A percentile compares a stretch with the other conserved stretches of the same genome.
Evolutionary conservation across 768 basidiomycete genomes (phyloP).

Genomic region (Amylocystis lapponica): DNA sequence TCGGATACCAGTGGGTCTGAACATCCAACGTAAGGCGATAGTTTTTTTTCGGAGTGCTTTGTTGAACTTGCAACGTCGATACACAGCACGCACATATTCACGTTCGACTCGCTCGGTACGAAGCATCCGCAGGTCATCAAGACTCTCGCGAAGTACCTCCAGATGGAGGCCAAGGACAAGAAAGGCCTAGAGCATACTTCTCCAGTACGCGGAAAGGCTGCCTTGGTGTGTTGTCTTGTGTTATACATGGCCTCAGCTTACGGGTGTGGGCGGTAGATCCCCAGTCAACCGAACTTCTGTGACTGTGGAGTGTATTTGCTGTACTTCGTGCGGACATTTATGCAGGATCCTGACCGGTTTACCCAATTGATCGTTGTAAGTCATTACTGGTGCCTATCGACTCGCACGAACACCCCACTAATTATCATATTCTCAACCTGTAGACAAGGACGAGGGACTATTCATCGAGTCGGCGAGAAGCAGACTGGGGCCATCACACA

Average conservation of each 20-base stretch:
- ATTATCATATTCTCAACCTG: constrained; percentile 8
- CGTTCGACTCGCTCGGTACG: constrained; percentile 82
- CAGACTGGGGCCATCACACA: constrained; percentile 48
- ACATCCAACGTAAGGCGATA: background rate
- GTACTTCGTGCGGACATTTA: constrained; percentile 78
- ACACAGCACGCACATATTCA: constrained; percentile 73
- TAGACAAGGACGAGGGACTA: constrained; percentile 28
- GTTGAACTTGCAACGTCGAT: background rate
- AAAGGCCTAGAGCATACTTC: constrained; percentile 16
- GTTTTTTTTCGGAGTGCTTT: background rate
- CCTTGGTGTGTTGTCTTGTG: constrained; percentile 12
- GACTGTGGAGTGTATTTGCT: constrained; percentile 93
- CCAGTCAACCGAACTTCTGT: constrained; percentile 80
- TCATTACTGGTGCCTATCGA: constrained; percentile 9
- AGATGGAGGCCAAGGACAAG: constrained; percentile 76
- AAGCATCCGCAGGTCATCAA: constrained; percentile 62
- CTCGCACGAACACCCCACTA: constrained; percentile 9
- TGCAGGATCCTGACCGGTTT: constrained; percentile 52
- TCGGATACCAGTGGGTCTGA: background rate
- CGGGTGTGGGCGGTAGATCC: constrained; percentile 52
- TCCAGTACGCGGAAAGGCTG: constrained; percentile 7
- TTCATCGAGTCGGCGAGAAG: constrained; percentile 29
- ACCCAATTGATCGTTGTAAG: constrained; percentile 42
- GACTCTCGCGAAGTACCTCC: constrained; percentile 62
- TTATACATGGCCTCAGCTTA: background rate